Evolutionary conservation across 768 basidiomycete species (phyloP).

Genomic region (Tulasnella sp.): DNA sequence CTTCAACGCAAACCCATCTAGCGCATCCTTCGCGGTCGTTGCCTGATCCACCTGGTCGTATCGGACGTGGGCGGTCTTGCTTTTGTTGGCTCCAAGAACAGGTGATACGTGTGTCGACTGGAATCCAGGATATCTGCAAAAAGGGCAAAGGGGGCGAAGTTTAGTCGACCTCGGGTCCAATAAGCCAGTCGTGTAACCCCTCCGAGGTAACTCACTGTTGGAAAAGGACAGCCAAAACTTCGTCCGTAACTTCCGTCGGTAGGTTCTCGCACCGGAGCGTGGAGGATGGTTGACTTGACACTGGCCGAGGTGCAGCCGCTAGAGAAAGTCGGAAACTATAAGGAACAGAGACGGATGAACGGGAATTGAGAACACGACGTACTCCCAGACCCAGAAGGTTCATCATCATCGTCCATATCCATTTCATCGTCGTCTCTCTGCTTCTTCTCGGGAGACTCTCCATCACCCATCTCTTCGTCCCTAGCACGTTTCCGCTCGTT

Average conservation of each 20-base stretch:
- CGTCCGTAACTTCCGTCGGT: constrained; percentile 84
- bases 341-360: constrained; percentile 35
- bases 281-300: constrained; percentile 40
- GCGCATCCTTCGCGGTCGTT: constrained; percentile 69
- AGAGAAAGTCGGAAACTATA: constrained; percentile 38
- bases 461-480: constrained; percentile 54
- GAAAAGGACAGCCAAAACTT: constrained; percentile 81
- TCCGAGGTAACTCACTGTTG: constrained; percentile 69
- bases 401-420: constrained; percentile 84
- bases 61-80: constrained; percentile 75
- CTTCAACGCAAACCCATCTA: constrained; percentile 84
- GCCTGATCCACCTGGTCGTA: constrained; percentile 77
- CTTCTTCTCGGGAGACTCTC: constrained; percentile 60
- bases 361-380: constrained; percentile 44
- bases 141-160: neutral
- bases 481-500: constrained; percentile 62
- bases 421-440: constrained; percentile 80
- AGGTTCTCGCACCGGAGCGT: constrained; percentile 78
- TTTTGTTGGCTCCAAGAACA: constrained; percentile 39
- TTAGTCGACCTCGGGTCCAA: neutral
- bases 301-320: constrained; percentile 36
- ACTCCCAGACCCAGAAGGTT: constrained; percentile 39
- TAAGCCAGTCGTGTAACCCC: constrained; percentile 20
- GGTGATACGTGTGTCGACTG: constrained; percentile 66
- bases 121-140: constrained; percentile 76